A percentile compares a stretch with the other conserved stretches of the same genome.
These are phyloP conservation scores for Pleurotus tuoliensis DNA, from an alignment of 768 basidiomycete species.

Conservation along the genomic window DNA sequence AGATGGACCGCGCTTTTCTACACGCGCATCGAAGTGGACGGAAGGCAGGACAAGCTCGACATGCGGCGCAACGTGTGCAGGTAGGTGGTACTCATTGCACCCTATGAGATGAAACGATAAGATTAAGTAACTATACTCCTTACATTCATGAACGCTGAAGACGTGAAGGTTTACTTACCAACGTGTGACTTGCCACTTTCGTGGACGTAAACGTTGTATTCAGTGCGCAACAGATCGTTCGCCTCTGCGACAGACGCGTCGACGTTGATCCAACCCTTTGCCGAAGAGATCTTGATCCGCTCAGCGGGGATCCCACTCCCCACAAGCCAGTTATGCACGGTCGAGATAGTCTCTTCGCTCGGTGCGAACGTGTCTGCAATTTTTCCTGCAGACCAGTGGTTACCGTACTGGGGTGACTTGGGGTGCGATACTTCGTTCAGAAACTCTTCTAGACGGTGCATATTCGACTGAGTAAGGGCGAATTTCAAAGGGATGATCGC, in stretches of 20 bases:
- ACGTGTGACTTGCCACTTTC: constrained; percentile 31
- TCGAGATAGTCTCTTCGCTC: constrained; percentile 32
- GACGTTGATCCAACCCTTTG: constrained; percentile 37
- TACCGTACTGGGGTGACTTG: constrained; percentile 44
- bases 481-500: constrained; percentile 43
- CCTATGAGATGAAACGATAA: constrained; percentile 17
- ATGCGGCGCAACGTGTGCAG: constrained; percentile 30
- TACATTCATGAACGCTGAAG: not conserved
- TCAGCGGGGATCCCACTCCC: constrained; percentile 34
- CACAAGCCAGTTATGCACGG: constrained; percentile 41
- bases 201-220: constrained; percentile 41
- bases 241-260: constrained; percentile 37
- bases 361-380: constrained; percentile 45
- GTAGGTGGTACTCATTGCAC: constrained; percentile 30
- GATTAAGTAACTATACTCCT: not conserved
- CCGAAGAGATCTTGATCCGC: constrained; percentile 32
- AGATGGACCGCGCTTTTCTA: constrained; percentile 19
- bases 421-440: constrained; percentile 49
- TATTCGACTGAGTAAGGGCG: constrained; percentile 43
- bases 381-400: constrained; percentile 42
- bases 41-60: constrained; percentile 36
- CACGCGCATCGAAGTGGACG: constrained; percentile 30
- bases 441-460: constrained; percentile 39
- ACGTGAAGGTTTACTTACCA: constrained; percentile 22
- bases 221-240: constrained; percentile 36